Evolutionary conservation across 2,329 filamentous ascomycete genomes (phyloP), one percentile per base, ranked within the genome.

Genomic region (Talaromyces marneffei): DNA sequence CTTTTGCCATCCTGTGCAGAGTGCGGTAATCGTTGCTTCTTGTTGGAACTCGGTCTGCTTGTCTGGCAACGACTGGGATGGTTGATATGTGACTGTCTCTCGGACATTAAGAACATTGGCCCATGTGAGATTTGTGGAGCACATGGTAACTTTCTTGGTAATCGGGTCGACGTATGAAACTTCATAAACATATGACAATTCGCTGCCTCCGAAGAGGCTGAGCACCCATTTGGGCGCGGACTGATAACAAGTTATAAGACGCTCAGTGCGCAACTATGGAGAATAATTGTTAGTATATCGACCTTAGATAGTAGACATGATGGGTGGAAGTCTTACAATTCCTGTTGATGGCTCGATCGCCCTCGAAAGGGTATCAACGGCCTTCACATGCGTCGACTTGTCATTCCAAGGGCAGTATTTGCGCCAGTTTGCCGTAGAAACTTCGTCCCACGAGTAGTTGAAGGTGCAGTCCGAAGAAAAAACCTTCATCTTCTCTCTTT

Each of bases 331-430:
- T 79, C 85, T 77, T 76, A 87, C 85, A 69, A 91, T 88, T 70
- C 87, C 86, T 42, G 87, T 89, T 12, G 72, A 69, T 6, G 84
- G 75, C 70, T 90, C 86, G 40, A 90, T 79, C 9, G 75, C 75
- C 65, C 94, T 90, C 58, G 87, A 88, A 69, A 99, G 78, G 14
- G 93, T 97, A 79, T 99, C 94, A 71, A 97, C 94, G 67, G 91
- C 92, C 67, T 95, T 87, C 67, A 99, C 94, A 77, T 99, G 94
- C 42, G 92, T 91, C n/a, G 90, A 92, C 79, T 96, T 94, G 76
- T 97, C 90, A 81, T 99, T 99, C 93, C 94, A 97, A 20, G 93
- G 93, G 71, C 91, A 95, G 79, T 99, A 99, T 78, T 99, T 99
- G 69, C 87, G 89, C 94, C 94, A 99, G 83, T 99, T 99, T 74